Evolutionary conservation across 2,329 filamentous ascomycete genomes (phyloP).

Genomic region (Arthroderma sp.): DNA sequence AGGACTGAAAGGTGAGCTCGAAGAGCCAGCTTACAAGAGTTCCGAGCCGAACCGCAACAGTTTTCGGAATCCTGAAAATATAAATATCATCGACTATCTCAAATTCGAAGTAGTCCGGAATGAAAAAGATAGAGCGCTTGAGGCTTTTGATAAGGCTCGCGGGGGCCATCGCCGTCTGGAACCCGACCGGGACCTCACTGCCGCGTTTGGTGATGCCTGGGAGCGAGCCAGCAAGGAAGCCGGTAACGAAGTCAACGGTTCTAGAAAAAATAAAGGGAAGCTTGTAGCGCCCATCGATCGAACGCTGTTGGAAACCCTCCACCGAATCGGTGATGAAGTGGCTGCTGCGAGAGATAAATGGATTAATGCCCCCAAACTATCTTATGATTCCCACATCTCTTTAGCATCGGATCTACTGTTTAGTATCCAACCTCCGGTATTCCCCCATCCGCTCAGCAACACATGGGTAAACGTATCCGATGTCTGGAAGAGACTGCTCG

Average conservation of each 20-base stretch:
- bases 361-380: slow-evolving; percentile 6
- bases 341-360: slow-evolving; percentile 13
- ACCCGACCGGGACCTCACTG: slow-evolving; percentile 24
- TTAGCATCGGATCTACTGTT: slow-evolving; percentile 18
- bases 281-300: not conserved
- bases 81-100: slow-evolving; percentile 33
- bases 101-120: slow-evolving; percentile 28
- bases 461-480: slow-evolving; percentile 21
- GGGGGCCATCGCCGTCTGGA: slow-evolving; percentile 10
- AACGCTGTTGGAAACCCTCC: slow-evolving; percentile 12
- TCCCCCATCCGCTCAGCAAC: slow-evolving; percentile 21
- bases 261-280: not conserved
- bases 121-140: slow-evolving; percentile 19
- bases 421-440: slow-evolving; percentile 19
- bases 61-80: slow-evolving; percentile 12
- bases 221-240: slow-evolving; percentile 12
- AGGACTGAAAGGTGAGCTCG: slow-evolving; percentile 12
- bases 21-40: slow-evolving; percentile 28
- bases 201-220: slow-evolving; percentile 18
- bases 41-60: not conserved
- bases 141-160: slow-evolving; percentile 19
- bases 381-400: slow-evolving; percentile 15
- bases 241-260: not conserved
- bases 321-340: slow-evolving; percentile 13
- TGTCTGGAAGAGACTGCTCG: slow-evolving; percentile 24